phyloP scores from a whole-genome alignment of 1,139 yeast genomes.

The Geotrichum fermentans region DNA sequence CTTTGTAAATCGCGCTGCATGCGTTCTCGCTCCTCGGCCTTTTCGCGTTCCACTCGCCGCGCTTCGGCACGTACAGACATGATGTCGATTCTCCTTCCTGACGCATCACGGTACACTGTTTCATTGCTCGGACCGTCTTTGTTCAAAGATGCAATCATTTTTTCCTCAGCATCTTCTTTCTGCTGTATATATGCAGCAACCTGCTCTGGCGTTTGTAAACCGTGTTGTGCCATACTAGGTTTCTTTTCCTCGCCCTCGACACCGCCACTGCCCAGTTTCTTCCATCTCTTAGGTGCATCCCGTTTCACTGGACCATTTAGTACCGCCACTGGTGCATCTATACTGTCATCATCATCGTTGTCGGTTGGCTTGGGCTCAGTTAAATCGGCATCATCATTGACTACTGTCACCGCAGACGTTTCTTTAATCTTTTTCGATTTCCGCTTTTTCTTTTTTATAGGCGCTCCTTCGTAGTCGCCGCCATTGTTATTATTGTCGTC shows the following conservation, averaged over 20 bases:
- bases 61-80: constrained; percentile 28
- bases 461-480: constrained; percentile 7
- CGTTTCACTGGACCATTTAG: constrained; percentile 31
- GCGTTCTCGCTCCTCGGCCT: constrained; percentile 29
- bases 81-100: constrained; percentile 50
- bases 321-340: constrained; percentile 5
- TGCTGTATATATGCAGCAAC: constrained; percentile 37
- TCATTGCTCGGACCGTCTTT: constrained; percentile 24
- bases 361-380: constrained; percentile 22
- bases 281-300: constrained; percentile 30
- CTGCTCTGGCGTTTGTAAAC: constrained; percentile 44
- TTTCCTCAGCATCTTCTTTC: constrained; percentile 20
- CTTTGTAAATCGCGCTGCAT: constrained; percentile 39
- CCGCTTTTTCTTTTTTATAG: constrained; percentile 24
- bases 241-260: constrained; percentile 7
- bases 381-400: constrained; percentile 27
- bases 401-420: constrained; percentile 21
- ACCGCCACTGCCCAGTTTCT: constrained; percentile 16
- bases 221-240: constrained; percentile 29
- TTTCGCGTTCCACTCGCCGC: constrained; percentile 31
- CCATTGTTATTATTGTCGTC: constrained; percentile 15
- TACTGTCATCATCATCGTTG: constrained; percentile 20
- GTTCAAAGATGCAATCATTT: constrained; percentile 5
- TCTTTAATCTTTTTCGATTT: constrained; percentile 23
- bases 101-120: constrained; percentile 57